Percentiles rank a stretch among this genome's conserved stretches.
These are phyloP conservation scores for Berberis vulgaris DNA, from an alignment of 164 flowering plant species.

Conservation along the genomic window DNA sequence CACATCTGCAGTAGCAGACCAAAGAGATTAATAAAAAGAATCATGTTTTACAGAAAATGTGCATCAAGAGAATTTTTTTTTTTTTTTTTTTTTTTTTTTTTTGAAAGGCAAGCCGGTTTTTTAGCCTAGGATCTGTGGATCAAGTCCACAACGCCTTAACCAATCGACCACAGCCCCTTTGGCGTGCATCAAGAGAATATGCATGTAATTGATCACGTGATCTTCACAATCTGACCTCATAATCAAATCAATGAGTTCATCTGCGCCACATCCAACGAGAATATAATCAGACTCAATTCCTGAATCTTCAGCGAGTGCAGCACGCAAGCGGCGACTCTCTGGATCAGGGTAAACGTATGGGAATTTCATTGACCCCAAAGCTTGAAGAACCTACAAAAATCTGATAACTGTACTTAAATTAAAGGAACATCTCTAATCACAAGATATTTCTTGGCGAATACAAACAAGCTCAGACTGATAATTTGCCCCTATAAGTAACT, in stretches of 20 bases:
- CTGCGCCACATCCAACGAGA: slow-evolving; percentile 98
- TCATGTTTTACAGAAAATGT: background rate
- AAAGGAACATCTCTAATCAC: slow-evolving; percentile 5
- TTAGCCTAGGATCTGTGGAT: no score
- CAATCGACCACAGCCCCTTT: no score
- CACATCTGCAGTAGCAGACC: slow-evolving; percentile 53
- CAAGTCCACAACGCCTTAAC: no score
- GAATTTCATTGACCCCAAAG: slow-evolving; percentile 73
- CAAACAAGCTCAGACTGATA: background rate
- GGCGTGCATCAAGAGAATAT: background rate
- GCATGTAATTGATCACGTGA: background rate
- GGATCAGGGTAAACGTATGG: slow-evolving; percentile 96
- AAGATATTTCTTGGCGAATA: slow-evolving; percentile 2
- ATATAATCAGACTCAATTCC: slow-evolving; percentile 86
- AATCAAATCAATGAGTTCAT: slow-evolving; percentile 92
- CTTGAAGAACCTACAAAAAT: slow-evolving; percentile 70
- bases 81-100: no score
- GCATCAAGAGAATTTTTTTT: background rate
- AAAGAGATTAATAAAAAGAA: slow-evolving; percentile 2
- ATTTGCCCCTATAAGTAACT: no score
- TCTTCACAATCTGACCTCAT: slow-evolving; percentile 55
- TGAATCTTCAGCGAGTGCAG: slow-evolving; percentile 91
- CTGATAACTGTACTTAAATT: slow-evolving; percentile 22
- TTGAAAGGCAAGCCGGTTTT: no score
- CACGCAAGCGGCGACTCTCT: slow-evolving; percentile 78